These are phyloP conservation scores for Irpex sp. DNA, from an alignment of 1,284 basidiomycete species.

Conservation along the genomic window DNA sequence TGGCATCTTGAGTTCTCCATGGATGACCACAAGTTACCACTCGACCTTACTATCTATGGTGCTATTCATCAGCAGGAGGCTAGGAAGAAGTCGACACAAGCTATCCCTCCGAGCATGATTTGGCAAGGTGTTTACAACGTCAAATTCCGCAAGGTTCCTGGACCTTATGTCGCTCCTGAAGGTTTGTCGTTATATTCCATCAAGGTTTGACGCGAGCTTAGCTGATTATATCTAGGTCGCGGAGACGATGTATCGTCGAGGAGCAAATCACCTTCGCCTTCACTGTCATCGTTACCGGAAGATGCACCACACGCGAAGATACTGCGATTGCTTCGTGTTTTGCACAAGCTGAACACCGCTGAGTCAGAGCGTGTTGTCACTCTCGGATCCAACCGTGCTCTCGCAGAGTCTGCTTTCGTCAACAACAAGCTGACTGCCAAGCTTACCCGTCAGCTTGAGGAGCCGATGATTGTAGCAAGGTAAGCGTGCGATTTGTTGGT, in stretches of 20 bases:
- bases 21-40: constrained; percentile 76
- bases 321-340: constrained; percentile 81
- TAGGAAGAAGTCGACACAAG: constrained; percentile 57
- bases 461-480: constrained; percentile 98
- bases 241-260: constrained; percentile 30
- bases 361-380: constrained; percentile 54
- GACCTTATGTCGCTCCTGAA: constrained; percentile 64
- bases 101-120: constrained; percentile 63
- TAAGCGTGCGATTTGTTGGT: constrained; percentile 26
- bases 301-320: constrained; percentile 88
- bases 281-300: constrained; percentile 73
- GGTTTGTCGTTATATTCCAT: constrained; percentile 30
- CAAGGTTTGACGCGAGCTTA: no score
- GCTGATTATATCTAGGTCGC: constrained; percentile 25
- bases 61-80: constrained; percentile 88
- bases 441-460: constrained; percentile 94
- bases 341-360: constrained; percentile 73
- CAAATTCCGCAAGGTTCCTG: constrained; percentile 89
- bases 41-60: constrained; percentile 93
- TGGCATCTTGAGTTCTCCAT: constrained; percentile 97
- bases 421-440: constrained; percentile 99
- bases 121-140: constrained; percentile 90
- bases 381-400: constrained; percentile 45
- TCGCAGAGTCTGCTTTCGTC: constrained; percentile 81
- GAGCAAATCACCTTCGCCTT: constrained; percentile 56